Conservation (phyloP, 2,329 filamentous ascomycete genomes). For the Rhynchosporium secalis region DNA sequence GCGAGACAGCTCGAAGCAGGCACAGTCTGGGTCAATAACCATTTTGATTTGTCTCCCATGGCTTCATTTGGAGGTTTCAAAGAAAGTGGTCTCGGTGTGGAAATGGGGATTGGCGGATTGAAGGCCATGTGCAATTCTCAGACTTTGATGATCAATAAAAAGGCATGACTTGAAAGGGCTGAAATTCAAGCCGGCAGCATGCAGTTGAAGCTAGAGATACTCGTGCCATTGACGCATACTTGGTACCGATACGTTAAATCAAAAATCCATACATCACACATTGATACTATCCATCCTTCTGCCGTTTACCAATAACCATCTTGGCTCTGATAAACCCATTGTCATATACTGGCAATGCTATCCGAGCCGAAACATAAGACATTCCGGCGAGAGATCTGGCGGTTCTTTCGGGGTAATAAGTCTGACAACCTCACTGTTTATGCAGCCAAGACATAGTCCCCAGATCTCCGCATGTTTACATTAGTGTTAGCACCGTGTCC, state of each 20-base stretch:
- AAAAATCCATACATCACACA: too few relatives aligned
- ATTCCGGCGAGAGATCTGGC: slow-evolving; percentile 4
- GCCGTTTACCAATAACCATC: too few relatives aligned
- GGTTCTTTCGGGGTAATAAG: not conserved
- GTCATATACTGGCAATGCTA: too few relatives aligned
- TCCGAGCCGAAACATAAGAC: not conserved
- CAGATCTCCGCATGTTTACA: not conserved
- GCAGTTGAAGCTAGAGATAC: too few relatives aligned
- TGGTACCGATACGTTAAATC: too few relatives aligned
- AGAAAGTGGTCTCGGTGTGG: slow-evolving; percentile 40
- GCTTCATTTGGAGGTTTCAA: slow-evolving; percentile 42
- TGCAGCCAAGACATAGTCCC: not conserved
- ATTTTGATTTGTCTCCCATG: slow-evolving; percentile 47
- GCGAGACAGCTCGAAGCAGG: slow-evolving; percentile 57
- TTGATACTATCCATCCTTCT: too few relatives aligned
- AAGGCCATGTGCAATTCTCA: slow-evolving; percentile 7
- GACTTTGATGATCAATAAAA: slow-evolving; percentile 7
- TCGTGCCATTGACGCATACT: too few relatives aligned
- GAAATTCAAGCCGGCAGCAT: too few relatives aligned
- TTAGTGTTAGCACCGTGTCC: not conserved
- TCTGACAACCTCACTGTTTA: not conserved
- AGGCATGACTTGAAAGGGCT: not conserved
- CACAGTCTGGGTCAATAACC: slow-evolving; percentile 61
- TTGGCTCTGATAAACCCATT: too few relatives aligned
- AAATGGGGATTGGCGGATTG: slow-evolving; percentile 38